Percentiles rank a stretch among this genome's conserved stretches.
phyloP scores from a whole-genome alignment of 176 grass and related monocot genomes.

The Oryza glumipatula region DNA sequence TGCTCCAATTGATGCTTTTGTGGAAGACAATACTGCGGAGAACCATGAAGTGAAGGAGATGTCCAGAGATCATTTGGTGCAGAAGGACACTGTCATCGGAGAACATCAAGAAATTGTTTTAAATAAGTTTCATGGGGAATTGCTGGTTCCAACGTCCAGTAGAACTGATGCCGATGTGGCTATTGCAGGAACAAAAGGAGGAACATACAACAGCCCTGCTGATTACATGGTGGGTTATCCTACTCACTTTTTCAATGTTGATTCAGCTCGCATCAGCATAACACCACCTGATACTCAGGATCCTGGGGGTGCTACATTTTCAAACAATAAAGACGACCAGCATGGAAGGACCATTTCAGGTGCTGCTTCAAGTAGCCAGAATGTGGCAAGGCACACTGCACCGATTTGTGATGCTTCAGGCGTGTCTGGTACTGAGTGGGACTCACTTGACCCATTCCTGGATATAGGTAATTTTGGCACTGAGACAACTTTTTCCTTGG shows the following conservation, averaged over 20 bases:
- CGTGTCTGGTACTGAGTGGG: conserved; percentile 51
- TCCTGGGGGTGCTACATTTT: background rate
- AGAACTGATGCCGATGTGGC: conserved; percentile 27
- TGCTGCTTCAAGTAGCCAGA: background rate
- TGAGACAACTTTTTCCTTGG: conserved; percentile 20
- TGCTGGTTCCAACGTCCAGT: background rate
- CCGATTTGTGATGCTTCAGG: background rate
- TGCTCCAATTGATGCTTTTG: background rate
- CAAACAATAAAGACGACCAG: background rate
- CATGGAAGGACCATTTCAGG: background rate
- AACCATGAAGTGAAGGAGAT: conserved; percentile 19
- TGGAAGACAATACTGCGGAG: background rate
- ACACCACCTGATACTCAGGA: background rate
- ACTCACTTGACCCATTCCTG: conserved; percentile 29
- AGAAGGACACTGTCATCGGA: background rate
- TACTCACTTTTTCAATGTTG: background rate
- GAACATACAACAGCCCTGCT: conserved; percentile 7
- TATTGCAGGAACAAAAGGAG: conserved; percentile 17
- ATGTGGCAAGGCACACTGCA: background rate
- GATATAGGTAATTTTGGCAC: conserved; percentile 26
- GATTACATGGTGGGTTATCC: background rate
- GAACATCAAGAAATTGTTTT: background rate
- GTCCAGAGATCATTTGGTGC: background rate
- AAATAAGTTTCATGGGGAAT: background rate
- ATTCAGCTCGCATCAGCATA: background rate